Evolutionary conservation across 257 asterid species (phyloP).

Genomic region (Solanum pennellii): DNA sequence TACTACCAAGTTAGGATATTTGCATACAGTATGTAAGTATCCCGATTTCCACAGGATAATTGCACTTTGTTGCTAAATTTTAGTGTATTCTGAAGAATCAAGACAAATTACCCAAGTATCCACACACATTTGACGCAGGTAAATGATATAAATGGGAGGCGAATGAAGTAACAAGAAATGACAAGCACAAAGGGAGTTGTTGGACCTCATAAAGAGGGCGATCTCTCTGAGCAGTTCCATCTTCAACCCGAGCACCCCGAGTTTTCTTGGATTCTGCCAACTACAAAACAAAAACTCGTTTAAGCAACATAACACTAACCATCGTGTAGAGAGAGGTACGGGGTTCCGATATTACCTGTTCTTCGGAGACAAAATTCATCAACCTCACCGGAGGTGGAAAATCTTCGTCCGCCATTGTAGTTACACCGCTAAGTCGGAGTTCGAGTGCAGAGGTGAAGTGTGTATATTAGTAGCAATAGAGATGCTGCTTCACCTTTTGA

Average conservation of each 20-base stretch:
- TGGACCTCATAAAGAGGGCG: constrained; percentile 77
- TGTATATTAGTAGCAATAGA: not conserved
- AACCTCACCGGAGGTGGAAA: constrained; percentile 53
- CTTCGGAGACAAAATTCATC: constrained; percentile 85
- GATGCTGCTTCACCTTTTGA: not conserved
- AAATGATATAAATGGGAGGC: not conserved
- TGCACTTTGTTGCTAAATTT: not conserved
- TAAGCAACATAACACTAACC: not conserved
- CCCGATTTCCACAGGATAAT: not conserved
- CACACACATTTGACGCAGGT: not conserved
- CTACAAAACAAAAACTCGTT: constrained; percentile 23
- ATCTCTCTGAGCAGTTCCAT: constrained; percentile 97
- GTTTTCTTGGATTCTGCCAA: constrained; percentile 64
- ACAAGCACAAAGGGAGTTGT: not conserved
- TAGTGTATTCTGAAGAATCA: not conserved
- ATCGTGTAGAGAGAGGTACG: not conserved
- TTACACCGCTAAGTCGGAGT: not conserved
- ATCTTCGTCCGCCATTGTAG: constrained; percentile 43
- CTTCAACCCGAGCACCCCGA: constrained; percentile 86
- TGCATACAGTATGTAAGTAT: not conserved
- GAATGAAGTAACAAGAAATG: not conserved
- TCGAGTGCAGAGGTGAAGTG: not conserved
- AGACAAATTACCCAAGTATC: not conserved
- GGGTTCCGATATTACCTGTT: constrained; percentile 39
- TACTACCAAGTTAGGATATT: not conserved